A percentile compares a stretch with the other conserved stretches of the same genome.
phyloP scores from a whole-genome alignment of 768 basidiomycete genomes.

The Panaeolus cyanescens region DNA sequence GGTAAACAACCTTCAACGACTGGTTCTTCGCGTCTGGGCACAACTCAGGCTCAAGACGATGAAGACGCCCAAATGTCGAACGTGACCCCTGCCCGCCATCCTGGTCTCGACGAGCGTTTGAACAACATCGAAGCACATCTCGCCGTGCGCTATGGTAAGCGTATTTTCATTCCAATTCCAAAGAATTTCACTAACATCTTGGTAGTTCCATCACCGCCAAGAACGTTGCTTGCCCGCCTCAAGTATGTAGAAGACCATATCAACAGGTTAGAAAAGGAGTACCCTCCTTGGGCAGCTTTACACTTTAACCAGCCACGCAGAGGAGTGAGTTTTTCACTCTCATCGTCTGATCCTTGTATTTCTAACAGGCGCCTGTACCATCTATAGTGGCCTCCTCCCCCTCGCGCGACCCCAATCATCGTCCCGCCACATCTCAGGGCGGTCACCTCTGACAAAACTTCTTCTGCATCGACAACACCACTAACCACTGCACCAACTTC shows the following conservation, averaged over 20 bases:
- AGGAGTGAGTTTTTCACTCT: constrained; percentile 51
- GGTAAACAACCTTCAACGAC: constrained; percentile 19
- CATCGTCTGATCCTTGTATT: not conserved
- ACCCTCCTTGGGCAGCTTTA: constrained; percentile 86
- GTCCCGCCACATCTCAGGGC: constrained; percentile 64
- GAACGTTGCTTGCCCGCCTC: constrained; percentile 62
- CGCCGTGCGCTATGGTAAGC: constrained; percentile 71
- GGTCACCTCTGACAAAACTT: constrained; percentile 10
- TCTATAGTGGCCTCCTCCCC: constrained; percentile 82
- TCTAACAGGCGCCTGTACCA: not conserved
- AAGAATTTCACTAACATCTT: not conserved
- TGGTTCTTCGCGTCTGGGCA: constrained; percentile 35
- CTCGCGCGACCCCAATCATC: constrained; percentile 75
- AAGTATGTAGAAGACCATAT: constrained; percentile 79
- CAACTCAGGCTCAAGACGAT: not conserved
- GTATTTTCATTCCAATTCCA: not conserved
- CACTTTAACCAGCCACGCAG: constrained; percentile 86
- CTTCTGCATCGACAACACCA: constrained; percentile 8
- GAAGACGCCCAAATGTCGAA: constrained; percentile 16
- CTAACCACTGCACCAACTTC: not conserved
- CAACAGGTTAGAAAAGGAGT: constrained; percentile 75
- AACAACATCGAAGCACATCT: constrained; percentile 71
- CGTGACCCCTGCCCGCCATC: constrained; percentile 47
- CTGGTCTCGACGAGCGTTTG: constrained; percentile 65
- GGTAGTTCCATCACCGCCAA: constrained; percentile 72